Conservation (phyloP, 495 filamentous ascomycete species). For the Penicillium pancosmium region DNA sequence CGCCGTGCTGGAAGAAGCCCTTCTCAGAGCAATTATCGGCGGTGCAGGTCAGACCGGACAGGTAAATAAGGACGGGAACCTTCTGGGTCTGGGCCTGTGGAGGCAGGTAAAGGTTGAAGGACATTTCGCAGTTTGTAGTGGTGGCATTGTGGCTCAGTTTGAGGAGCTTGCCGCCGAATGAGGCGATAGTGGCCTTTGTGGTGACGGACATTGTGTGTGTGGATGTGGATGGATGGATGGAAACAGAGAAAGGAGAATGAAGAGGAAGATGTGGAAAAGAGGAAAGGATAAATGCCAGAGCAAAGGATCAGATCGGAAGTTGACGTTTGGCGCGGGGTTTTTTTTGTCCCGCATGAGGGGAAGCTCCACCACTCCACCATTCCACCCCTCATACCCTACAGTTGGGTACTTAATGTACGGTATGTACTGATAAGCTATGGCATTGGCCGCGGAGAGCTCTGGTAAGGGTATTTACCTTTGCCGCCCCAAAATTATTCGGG, state of each 20-base stretch:
- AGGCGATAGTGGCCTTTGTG: constrained; percentile 85
- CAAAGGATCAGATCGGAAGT: constrained; percentile 8
- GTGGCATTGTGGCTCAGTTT: constrained; percentile 85
- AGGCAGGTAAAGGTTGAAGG: constrained; percentile 68
- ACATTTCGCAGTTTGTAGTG: constrained; percentile 66
- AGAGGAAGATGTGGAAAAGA: not conserved
- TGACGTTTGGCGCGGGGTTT: constrained; percentile 26
- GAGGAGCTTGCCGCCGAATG: constrained; percentile 92
- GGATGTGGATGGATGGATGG: not conserved
- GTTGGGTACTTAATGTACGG: too few relatives aligned
- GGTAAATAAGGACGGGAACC: constrained; percentile 88
- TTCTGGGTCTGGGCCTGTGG: constrained; percentile 59
- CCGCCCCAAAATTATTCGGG: too few relatives aligned
- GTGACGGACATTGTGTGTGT: constrained; percentile 69
- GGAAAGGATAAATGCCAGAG: not conserved
- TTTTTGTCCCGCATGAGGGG: constrained; percentile 32
- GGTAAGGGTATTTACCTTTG: too few relatives aligned
- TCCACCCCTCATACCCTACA: too few relatives aligned
- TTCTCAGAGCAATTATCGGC: constrained; percentile 97
- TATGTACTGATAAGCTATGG: too few relatives aligned
- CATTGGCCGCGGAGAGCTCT: too few relatives aligned
- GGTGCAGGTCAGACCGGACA: constrained; percentile 93
- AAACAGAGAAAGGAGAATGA: not conserved
- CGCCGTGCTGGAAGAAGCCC: constrained; percentile 84
- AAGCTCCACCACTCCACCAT: constrained; percentile 21